These are phyloP conservation scores for Gossypium ekmanianum DNA, from an alignment of 345 rosid genomes.

Conservation along the genomic window DNA sequence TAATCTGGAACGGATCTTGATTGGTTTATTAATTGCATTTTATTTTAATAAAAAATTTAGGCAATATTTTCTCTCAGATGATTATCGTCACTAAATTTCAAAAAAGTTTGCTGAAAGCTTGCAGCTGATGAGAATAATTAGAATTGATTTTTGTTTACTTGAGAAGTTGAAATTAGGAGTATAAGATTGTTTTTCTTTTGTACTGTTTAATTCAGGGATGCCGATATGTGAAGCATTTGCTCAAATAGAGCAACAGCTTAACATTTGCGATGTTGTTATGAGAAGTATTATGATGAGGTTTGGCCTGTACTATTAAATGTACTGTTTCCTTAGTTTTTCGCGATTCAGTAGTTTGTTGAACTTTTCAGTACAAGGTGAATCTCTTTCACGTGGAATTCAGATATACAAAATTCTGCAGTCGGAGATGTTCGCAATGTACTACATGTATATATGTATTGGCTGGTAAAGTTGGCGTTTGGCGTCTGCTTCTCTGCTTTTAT, in stretches of 20 bases:
- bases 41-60: background rate
- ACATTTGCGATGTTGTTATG: conserved; percentile 87
- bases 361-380: background rate
- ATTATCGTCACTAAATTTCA: background rate
- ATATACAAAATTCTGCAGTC: background rate
- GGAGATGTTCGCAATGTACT: background rate
- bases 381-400: background rate
- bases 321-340: background rate
- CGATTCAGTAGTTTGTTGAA: background rate
- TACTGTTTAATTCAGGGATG: conserved; percentile 53
- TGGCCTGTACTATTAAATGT: background rate
- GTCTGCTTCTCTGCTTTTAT: background rate
- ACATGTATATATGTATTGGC: background rate
- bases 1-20: background rate
- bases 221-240: conserved; percentile 90
- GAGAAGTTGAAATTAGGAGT: background rate
- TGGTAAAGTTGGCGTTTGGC: conserved; percentile 3
- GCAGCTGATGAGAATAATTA: background rate
- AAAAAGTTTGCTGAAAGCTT: background rate
- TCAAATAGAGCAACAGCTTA: conserved; percentile 88
- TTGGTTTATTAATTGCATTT: background rate
- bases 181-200: background rate
- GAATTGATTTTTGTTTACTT: background rate
- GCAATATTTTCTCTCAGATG: background rate
- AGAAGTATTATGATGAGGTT: conserved; percentile 92